A percentile compares a stretch with the other conserved stretches of the same genome.
Evolutionary conservation across 2,329 filamentous ascomycete genomes (phyloP).

Genomic region (Lomentospora prolificans): DNA sequence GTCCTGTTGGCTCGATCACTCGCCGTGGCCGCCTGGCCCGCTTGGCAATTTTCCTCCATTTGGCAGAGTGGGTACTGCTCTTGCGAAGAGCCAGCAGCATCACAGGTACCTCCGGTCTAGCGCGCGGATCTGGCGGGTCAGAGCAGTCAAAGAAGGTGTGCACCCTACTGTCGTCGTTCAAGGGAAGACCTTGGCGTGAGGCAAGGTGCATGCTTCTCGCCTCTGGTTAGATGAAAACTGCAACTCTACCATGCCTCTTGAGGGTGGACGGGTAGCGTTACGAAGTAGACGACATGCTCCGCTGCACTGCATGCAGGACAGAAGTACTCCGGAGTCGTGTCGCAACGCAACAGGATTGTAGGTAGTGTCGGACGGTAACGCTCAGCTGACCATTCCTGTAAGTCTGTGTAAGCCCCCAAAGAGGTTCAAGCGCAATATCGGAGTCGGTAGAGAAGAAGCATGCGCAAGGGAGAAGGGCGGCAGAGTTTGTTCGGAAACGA

Average conservation of each 20-base stretch:
- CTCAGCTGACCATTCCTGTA: neutral
- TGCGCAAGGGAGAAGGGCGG: neutral
- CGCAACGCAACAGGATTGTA: neutral
- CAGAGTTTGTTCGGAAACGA: neutral
- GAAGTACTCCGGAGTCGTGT: neutral
- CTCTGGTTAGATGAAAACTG: neutral
- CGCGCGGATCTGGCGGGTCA: neutral
- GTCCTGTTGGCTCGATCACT: neutral
- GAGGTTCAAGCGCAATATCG: neutral
- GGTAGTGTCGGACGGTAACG: neutral
- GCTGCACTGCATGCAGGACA: neutral
- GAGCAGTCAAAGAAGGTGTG: too few species aligned
- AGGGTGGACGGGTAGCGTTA: neutral
- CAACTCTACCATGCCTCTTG: neutral
- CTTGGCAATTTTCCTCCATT: neutral
- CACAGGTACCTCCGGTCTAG: neutral
- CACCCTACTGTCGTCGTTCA: too few species aligned
- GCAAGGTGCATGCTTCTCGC: neutral
- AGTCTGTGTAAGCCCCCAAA: slow-evolving; percentile 2
- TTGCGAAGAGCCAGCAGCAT: neutral
- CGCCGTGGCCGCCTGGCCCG: neutral
- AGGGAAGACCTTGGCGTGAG: neutral
- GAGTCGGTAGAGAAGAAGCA: neutral
- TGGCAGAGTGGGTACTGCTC: too few species aligned
- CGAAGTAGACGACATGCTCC: neutral